phyloP scores from a whole-genome alignment of 148 eudicot species.

The Cornus controversa region DNA sequence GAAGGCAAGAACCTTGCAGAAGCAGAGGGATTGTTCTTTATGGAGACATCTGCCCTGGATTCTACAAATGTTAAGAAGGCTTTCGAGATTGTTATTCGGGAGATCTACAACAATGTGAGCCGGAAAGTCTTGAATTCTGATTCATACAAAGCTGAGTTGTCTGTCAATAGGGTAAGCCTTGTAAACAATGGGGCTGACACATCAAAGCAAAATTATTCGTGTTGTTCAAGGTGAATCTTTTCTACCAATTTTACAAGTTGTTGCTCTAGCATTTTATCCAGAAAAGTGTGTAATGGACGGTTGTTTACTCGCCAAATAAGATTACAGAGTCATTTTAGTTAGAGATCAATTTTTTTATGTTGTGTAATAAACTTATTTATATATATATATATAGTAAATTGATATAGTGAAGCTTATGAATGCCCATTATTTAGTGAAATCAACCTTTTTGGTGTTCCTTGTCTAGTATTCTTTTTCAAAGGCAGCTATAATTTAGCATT shows the following conservation, averaged over 20 bases:
- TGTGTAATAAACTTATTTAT: conserved; percentile 10
- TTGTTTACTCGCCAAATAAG: background rate
- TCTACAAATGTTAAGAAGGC: conserved; percentile 65
- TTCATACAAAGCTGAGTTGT: conserved; percentile 61
- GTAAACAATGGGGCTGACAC: conserved; percentile 36
- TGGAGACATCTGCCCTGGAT: conserved; percentile 78
- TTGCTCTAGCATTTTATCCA: background rate
- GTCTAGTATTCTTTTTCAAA: too few species aligned
- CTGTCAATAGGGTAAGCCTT: conserved; percentile 64
- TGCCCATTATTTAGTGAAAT: background rate
- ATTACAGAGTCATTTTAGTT: background rate
- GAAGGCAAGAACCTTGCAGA: conserved; percentile 71
- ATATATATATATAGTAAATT: background rate
- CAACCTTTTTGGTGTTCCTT: too few species aligned
- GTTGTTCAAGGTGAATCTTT: conserved; percentile 41
- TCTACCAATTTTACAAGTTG: background rate
- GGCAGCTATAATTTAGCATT: too few species aligned
- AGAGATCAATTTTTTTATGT: background rate
- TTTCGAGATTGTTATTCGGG: conserved; percentile 60
- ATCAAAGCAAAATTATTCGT: conserved; percentile 35
- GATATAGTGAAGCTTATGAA: conserved; percentile 1
- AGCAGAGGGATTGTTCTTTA: conserved; percentile 66
- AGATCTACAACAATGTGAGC: conserved; percentile 56
- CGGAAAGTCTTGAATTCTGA: conserved; percentile 66
- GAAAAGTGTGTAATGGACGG: background rate